phyloP scores from a whole-genome alignment of 139 green algal species.

The Haematococcus sp. region DNA sequence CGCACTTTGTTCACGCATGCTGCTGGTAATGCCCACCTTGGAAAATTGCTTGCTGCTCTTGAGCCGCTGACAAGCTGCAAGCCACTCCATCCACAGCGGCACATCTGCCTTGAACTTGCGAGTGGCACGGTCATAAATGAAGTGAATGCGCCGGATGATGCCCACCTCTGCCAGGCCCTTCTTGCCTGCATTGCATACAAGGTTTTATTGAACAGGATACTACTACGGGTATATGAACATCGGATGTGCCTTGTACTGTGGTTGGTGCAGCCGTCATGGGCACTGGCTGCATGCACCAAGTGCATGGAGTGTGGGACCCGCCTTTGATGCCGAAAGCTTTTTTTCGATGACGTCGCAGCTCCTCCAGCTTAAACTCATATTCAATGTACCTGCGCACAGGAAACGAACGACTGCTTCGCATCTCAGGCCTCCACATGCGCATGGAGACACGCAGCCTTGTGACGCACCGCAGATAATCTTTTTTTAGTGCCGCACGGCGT shows the following conservation, averaged over 20 bases:
- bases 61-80: slow-evolving; percentile 70
- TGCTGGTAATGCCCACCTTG: slow-evolving; percentile 34
- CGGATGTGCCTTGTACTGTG: no score
- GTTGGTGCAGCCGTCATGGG: no score
- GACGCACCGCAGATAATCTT: slow-evolving; percentile 71
- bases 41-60: slow-evolving; percentile 63
- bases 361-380: slow-evolving; percentile 80
- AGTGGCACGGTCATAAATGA: slow-evolving; percentile 86
- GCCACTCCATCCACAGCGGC: slow-evolving; percentile 81
- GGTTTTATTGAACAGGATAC: neutral
- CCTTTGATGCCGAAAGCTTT: slow-evolving; percentile 37
- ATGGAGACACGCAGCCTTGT: no score
- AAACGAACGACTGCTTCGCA: no score
- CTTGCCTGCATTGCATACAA: slow-evolving; percentile 4
- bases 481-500: slow-evolving; percentile 62
- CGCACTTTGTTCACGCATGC: no score
- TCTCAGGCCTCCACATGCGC: no score
- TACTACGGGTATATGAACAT: no score
- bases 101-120: slow-evolving; percentile 89
- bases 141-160: slow-evolving; percentile 76
- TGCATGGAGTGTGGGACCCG: neutral
- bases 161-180: slow-evolving; percentile 43
- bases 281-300: no score
- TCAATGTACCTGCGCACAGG: slow-evolving; percentile 33
- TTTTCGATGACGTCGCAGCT: slow-evolving; percentile 57